Percentiles rank a stretch among this genome's conserved stretches.
These are phyloP conservation scores for Kodamaea derodonti DNA, from an alignment of 1,139 yeast genomes.

Conservation along the genomic window DNA sequence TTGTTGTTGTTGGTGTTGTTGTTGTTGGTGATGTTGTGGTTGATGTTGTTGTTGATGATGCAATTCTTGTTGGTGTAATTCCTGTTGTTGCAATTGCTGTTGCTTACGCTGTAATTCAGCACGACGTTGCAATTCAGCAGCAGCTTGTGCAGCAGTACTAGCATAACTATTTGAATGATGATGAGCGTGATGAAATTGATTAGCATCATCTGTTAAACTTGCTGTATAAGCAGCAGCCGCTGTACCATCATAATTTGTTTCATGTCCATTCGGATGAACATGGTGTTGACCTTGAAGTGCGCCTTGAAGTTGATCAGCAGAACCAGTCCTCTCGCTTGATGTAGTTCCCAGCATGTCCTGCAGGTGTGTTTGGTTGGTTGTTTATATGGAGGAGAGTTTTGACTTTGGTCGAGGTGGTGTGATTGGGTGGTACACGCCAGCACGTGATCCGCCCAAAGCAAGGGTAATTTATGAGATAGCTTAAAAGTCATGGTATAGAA, in stretches of 20 bases:
- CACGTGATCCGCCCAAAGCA: too few relatives aligned
- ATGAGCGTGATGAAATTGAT: conserved; percentile 23
- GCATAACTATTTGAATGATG: conserved; percentile 21
- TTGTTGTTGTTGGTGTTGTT: conserved; percentile 10
- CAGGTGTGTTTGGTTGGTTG: conserved; percentile 9
- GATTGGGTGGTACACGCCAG: too few relatives aligned
- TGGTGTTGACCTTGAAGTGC: background rate
- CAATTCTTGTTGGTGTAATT: conserved; percentile 23
- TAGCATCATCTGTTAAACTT: conserved; percentile 20
- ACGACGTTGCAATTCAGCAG: conserved; percentile 26
- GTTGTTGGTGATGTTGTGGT: conserved; percentile 16
- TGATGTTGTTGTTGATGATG: conserved; percentile 16
- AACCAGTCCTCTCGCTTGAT: conserved; percentile 28
- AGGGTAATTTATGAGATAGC: too few relatives aligned
- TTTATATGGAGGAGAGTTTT: conserved; percentile 5
- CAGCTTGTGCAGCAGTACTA: conserved; percentile 21
- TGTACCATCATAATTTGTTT: conserved; percentile 15
- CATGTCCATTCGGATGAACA: conserved; percentile 4
- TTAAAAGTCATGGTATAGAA: too few relatives aligned
- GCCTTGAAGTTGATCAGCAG: conserved; percentile 9
- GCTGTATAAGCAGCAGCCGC: conserved; percentile 18
- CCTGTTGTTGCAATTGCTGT: conserved; percentile 21
- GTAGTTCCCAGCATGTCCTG: conserved; percentile 30
- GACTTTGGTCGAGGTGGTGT: background rate
- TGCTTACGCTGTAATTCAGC: conserved; percentile 22